Percentiles rank a stretch among this genome's conserved stretches.
Evolutionary conservation across 2,329 filamentous ascomycete genomes (phyloP).

Genomic region (Beauveria sp.): DNA sequence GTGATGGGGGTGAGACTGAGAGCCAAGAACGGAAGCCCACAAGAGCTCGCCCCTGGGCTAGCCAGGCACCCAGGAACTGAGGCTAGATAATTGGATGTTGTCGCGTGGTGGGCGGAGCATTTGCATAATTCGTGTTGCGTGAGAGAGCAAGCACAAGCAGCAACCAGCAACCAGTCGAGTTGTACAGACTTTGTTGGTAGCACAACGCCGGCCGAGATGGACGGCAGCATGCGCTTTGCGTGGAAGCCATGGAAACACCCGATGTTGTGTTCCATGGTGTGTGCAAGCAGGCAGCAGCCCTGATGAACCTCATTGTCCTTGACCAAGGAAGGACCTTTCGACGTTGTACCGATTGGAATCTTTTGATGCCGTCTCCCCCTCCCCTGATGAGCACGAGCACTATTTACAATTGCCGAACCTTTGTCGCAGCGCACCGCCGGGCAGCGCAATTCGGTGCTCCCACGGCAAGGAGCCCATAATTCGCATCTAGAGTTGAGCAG

Average conservation of each 20-base stretch:
- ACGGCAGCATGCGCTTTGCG: too few relatives aligned
- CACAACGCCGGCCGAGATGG: too few relatives aligned
- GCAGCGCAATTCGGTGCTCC: not conserved
- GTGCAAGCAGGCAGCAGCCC: not conserved
- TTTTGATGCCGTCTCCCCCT: not conserved
- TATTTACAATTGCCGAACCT: not conserved
- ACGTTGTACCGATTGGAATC: not conserved
- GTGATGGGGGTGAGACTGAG: not conserved
- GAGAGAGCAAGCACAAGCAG: not conserved
- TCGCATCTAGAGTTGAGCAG: not conserved
- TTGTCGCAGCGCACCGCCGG: not conserved
- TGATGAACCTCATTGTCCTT: too few relatives aligned
- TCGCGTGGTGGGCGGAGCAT: constrained; percentile 9
- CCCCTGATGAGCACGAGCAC: not conserved
- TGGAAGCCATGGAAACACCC: too few relatives aligned
- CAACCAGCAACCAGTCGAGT: too few relatives aligned
- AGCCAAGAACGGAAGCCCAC: not conserved
- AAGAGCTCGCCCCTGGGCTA: not conserved
- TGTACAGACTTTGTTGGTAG: too few relatives aligned
- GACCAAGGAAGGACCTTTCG: too few relatives aligned
- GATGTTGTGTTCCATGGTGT: too few relatives aligned
- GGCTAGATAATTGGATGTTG: not conserved
- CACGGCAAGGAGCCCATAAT: not conserved
- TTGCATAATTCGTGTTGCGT: not conserved
- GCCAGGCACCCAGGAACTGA: constrained; percentile 3